Evolutionary conservation across 495 filamentous ascomycete species (phyloP).

Genomic region (Immersiella caudata): DNA sequence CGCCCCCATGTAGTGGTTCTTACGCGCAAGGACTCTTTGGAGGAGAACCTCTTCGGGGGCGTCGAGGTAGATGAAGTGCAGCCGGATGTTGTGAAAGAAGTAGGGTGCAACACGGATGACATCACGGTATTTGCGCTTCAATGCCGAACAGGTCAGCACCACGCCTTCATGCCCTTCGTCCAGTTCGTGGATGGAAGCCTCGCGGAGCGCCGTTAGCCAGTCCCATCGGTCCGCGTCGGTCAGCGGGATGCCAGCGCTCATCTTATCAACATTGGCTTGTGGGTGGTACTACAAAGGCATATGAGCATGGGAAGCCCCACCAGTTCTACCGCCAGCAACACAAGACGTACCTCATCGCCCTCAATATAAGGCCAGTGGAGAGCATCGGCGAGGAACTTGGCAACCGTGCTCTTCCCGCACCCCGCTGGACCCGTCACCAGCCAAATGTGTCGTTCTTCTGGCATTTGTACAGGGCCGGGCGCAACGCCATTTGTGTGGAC

Average conservation of each 20-base stretch:
- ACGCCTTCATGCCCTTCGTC: constrained; percentile 69
- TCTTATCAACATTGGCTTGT: constrained; percentile 85
- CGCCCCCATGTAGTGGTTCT: constrained; percentile 95
- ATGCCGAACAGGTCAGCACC: constrained; percentile 91
- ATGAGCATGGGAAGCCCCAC: constrained; percentile 24
- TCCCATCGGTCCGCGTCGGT: constrained; percentile 98
- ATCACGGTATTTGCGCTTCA: constrained; percentile 97
- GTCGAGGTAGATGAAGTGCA: constrained; percentile 92
- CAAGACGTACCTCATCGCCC: constrained; percentile 83
- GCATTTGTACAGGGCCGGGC: constrained; percentile 31
- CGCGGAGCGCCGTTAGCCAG: constrained; percentile 89
- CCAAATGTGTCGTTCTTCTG: constrained; percentile 80
- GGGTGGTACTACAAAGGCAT: constrained; percentile 76
- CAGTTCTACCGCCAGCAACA: constrained; percentile 4
- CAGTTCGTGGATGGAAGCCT: constrained; percentile 71
- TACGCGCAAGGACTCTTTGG: constrained; percentile 68
- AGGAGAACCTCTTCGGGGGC: constrained; percentile 74
- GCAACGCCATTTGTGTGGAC: constrained; percentile 29
- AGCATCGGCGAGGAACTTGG: constrained; percentile 69
- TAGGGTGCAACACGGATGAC: constrained; percentile 90
- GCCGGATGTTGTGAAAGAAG: constrained; percentile 69
- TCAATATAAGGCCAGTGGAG: constrained; percentile 85
- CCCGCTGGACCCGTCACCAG: constrained; percentile 97
- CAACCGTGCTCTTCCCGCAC: constrained; percentile 94
- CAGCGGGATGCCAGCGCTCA: constrained; percentile 81